Percentiles rank a stretch among this genome's conserved stretches.
Evolutionary conservation across 805 yeast genomes (phyloP).

Genomic region (Wickerhamomyces rabaulensis): DNA sequence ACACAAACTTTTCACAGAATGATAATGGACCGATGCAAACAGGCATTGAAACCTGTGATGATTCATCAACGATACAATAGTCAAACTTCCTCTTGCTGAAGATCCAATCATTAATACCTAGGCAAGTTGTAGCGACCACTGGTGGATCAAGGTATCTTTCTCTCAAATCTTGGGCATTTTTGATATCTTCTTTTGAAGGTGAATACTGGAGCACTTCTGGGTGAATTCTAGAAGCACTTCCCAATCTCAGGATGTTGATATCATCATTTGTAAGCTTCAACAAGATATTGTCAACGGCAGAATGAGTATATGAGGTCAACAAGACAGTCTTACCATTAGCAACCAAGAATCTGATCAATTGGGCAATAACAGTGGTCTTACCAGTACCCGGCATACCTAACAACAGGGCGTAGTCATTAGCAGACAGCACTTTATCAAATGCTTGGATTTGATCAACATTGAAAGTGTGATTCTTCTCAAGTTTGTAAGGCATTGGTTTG

Average conservation of each 20-base stretch:
- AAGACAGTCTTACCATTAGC: slow-evolving; percentile 60
- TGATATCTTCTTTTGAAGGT: slow-evolving; percentile 36
- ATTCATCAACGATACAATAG: slow-evolving; percentile 93
- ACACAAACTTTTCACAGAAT: slow-evolving; percentile 68
- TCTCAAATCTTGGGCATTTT: slow-evolving; percentile 40
- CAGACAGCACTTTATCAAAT: slow-evolving; percentile 53
- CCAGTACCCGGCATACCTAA: slow-evolving; percentile 99
- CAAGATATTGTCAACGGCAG: slow-evolving; percentile 92
- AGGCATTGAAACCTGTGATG: slow-evolving; percentile 93
- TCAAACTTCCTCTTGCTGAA: slow-evolving; percentile 65
- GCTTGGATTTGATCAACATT: slow-evolving; percentile 74
- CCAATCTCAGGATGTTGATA: slow-evolving; percentile 60
- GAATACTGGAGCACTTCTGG: slow-evolving; percentile 50
- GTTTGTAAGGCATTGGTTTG: slow-evolving; percentile 19
- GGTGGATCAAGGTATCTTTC: slow-evolving; percentile 48
- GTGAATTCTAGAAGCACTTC: slow-evolving; percentile 55
- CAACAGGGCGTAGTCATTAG: slow-evolving; percentile 73
- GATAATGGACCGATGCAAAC: slow-evolving; percentile 83
- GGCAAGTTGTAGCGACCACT: slow-evolving; percentile 85
- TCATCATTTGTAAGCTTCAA: slow-evolving; percentile 54
- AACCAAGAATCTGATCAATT: slow-evolving; percentile 58
- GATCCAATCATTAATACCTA: slow-evolving; percentile 64
- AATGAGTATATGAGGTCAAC: slow-evolving; percentile 84
- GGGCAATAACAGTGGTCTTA: slow-evolving; percentile 84
- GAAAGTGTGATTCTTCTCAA: slow-evolving; percentile 27